Percentiles rank a stretch among this genome's conserved stretches.
phyloP scores from a whole-genome alignment of 2,329 filamentous ascomycete genomes.

The Conoideocrella luteorostrata region DNA sequence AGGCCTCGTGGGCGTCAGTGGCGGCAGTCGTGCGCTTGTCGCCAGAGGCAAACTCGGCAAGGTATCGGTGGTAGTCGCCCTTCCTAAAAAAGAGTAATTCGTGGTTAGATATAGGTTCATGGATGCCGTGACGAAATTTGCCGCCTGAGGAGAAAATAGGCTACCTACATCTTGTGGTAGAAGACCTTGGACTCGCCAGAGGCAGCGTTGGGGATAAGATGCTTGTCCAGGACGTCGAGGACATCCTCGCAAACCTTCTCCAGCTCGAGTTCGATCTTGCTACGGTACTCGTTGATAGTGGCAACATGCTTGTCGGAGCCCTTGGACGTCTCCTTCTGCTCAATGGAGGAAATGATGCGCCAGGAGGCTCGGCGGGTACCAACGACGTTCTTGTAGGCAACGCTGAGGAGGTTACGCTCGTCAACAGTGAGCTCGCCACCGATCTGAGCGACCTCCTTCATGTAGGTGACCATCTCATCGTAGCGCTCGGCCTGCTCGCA shows the following conservation, averaged over 20 bases:
- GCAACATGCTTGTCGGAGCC: constrained; percentile 89
- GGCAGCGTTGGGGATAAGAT: constrained; percentile 91
- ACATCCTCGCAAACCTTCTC: constrained; percentile 98
- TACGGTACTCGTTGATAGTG: constrained; percentile 93
- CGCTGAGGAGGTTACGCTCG: constrained; percentile 96
- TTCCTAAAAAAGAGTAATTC: constrained; percentile 71
- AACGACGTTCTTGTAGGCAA: constrained; percentile 99
- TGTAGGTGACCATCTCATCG: constrained; percentile 99
- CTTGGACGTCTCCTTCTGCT: constrained; percentile 99
- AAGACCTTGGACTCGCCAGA: constrained; percentile 99
- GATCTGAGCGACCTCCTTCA: constrained; percentile 98
- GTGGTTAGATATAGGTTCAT: no score
- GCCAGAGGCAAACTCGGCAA: constrained; percentile 86
- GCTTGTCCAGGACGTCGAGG: constrained; percentile 87
- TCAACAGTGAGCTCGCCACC: constrained; percentile 80
- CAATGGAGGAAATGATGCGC: constrained; percentile 99
- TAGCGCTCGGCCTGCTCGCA: constrained; percentile 99
- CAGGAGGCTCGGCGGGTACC: constrained; percentile 96
- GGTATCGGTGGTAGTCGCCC: constrained; percentile 94
- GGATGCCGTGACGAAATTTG: no score
- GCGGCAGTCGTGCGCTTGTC: constrained; percentile 89
- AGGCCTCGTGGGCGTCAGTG: constrained; percentile 84
- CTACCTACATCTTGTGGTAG: constrained; percentile 99
- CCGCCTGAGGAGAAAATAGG: no score
- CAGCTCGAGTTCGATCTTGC: constrained; percentile 96